A percentile compares a stretch with the other conserved stretches of the same genome.
These are phyloP conservation scores for Lycium barbarum DNA, from an alignment of 257 asterid species.

Conservation along the genomic window DNA sequence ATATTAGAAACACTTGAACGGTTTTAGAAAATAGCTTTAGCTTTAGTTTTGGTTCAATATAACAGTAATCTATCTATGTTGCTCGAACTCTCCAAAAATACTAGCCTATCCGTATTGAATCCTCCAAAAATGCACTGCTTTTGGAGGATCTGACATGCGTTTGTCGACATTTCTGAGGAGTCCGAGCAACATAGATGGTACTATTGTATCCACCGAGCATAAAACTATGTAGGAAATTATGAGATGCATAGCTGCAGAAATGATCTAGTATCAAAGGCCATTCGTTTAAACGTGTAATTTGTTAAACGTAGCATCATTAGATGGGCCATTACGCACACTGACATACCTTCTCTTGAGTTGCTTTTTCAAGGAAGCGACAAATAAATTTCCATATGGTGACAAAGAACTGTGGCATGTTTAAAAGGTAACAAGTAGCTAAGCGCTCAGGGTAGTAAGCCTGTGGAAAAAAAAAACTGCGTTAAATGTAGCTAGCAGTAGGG, in stretches of 20 bases:
- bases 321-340: background rate
- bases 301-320: background rate
- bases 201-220: background rate
- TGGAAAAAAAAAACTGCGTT: background rate
- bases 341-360: constrained; percentile 68
- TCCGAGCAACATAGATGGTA: no score
- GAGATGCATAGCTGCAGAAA: background rate
- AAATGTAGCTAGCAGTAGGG: background rate
- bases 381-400: constrained; percentile 70
- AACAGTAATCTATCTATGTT: background rate
- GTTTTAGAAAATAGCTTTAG: background rate
- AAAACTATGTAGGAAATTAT: background rate
- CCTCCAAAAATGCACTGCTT: no score
- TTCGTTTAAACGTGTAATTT: background rate
- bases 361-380: constrained; percentile 72
- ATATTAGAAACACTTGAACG: background rate
- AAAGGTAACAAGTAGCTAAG: constrained; percentile 60
- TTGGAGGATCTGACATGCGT: no score
- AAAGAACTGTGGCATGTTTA: constrained; percentile 79
- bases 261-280: background rate
- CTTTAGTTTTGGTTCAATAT: background rate
- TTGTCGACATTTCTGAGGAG: no score
- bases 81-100: no score
- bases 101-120: no score
- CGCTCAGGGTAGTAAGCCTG: constrained; percentile 87